Base-by-base conservation (phyloP, 2,329 filamentous ascomycete species). In the Penicillium sp. region DNA sequence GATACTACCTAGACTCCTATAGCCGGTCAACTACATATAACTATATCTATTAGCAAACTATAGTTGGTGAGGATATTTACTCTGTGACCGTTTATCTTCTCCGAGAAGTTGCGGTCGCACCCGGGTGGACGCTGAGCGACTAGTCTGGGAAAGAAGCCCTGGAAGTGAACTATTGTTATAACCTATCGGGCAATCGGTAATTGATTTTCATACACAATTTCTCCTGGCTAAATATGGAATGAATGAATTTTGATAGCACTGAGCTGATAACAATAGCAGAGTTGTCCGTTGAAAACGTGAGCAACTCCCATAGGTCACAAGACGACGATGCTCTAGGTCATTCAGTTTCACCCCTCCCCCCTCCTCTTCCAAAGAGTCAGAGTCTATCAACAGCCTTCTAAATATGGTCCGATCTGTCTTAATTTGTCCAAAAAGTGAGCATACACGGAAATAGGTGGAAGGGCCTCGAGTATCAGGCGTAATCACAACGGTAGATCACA, bases 391-490 rank as follows among this genome's bases (percentile, higher is more conserved):
- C 5, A 33, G 27, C 13, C n/a, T 31, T 16, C 11, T 15, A 33
- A 19, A 15, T 16, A 45, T 31, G 5, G 3, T 31, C 27, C 21
- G 15, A 29, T 29, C 25, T 15, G 10, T 31, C 25, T 21, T 31
- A 3, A 15, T 29, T 15, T 15, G 10, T 15, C 43, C 11, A 46
- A 9, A 6, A 15, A 62, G 60, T 4, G 64, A 64, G 46, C 11
- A 36, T n/a, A 21, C 33, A 44, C 16, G 5, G 23, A 29, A 29
- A 44, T 44, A 25, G 11, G 31, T 33, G 5, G 23, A n/a, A 43
- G 9, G 25, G 23, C 3, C 10, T 44, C 10, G 10, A 29, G 16
- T 16, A 10, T 16, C 25, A 21, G 44, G 3, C 4, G 19, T 33
- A 44, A 23, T 51, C 23, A 51, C 27, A 43, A 31, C n/a, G 21